phyloP scores from a whole-genome alignment of 192 early-diverging fungal species.

The Podila epigama region DNA sequence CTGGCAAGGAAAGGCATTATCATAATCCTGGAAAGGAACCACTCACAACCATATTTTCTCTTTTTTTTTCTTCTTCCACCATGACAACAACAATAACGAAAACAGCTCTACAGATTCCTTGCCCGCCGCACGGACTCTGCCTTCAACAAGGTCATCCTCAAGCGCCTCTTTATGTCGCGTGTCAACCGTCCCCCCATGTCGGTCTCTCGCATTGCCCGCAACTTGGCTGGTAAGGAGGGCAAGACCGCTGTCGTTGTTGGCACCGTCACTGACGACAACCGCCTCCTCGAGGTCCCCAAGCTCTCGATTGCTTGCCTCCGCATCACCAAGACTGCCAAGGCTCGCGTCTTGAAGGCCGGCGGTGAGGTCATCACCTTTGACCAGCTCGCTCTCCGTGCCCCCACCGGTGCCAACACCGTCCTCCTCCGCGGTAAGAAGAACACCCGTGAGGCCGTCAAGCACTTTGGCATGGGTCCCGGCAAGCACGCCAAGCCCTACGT shows the following conservation, averaged over 20 bases:
- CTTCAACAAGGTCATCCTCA: constrained; percentile 99
- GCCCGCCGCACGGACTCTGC: constrained; percentile 97
- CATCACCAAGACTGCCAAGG: constrained; percentile 95
- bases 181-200: constrained; percentile 96
- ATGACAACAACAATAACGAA: no score
- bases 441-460: constrained; percentile 98
- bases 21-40: no score
- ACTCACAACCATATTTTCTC: constrained; percentile 3
- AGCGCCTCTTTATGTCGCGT: constrained; percentile 98
- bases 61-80: not conserved
- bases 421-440: constrained; percentile 96
- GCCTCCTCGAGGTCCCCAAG: constrained; percentile 91
- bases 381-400: constrained; percentile 98
- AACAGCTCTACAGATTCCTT: constrained; percentile 96
- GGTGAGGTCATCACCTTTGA: constrained; percentile 99
- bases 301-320: constrained; percentile 94
- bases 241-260: constrained; percentile 96
- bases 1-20: no score
- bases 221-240: constrained; percentile 75
- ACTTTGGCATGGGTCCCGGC: constrained; percentile 83
- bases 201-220: constrained; percentile 84
- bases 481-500: constrained; percentile 82
- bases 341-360: constrained; percentile 97
- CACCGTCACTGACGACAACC: constrained; percentile 96
- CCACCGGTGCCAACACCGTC: constrained; percentile 93